phyloP scores from a whole-genome alignment of 306 rosid genomes.

The Cicer chorassanicum region DNA sequence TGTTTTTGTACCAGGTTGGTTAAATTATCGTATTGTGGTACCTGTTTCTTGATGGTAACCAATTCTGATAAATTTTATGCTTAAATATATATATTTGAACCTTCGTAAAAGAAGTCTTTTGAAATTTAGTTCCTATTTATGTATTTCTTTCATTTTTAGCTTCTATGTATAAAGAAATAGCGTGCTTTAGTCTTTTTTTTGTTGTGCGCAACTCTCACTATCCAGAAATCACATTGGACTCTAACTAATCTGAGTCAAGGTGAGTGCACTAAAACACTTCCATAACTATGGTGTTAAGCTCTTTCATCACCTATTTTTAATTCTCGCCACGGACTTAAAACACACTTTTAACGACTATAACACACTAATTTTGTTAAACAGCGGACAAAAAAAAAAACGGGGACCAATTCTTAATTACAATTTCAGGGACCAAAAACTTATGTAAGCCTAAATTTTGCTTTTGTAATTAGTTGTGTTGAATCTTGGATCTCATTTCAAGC shows the following conservation, averaged over 20 bases:
- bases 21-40: not conserved
- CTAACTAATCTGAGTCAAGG: not conserved
- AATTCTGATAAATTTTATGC: conserved; percentile 15
- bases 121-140: not conserved
- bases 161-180: not conserved
- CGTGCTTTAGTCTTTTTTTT: not conserved
- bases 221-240: not conserved
- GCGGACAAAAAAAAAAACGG: no score
- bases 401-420: no score
- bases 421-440: no score
- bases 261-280: not conserved
- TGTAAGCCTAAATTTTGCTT: no score
- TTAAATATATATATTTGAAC: not conserved
- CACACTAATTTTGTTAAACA: not conserved
- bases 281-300: no score
- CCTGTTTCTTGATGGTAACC: conserved; percentile 14
- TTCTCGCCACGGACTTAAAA: not conserved
- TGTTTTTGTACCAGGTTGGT: conserved; percentile 91
- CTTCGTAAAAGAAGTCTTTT: not conserved
- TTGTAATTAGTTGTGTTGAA: no score
- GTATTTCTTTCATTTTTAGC: not conserved
- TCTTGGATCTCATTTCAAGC: no score
- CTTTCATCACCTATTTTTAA: not conserved
- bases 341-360: not conserved
- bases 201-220: not conserved